These are phyloP conservation scores for Saitozyma sp. DNA, from an alignment of 768 basidiomycete species.

Conservation along the genomic window DNA sequence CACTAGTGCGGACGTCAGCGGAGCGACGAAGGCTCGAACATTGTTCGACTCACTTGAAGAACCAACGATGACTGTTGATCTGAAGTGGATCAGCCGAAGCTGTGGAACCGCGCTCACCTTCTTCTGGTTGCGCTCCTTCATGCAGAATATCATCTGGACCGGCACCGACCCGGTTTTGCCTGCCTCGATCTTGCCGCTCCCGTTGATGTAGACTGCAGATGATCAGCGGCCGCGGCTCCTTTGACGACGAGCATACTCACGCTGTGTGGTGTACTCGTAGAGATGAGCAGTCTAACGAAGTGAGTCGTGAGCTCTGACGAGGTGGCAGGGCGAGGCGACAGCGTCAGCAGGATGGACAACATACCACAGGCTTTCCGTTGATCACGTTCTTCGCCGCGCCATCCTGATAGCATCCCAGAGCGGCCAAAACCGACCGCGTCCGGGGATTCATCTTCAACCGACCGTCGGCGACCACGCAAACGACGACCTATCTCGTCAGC, in stretches of 20 bases:
- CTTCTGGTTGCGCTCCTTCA: constrained; percentile 69
- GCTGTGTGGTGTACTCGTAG: constrained; percentile 70
- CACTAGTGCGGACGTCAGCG: constrained; percentile 23
- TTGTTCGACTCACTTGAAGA: constrained; percentile 65
- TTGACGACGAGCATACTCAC: constrained; percentile 52
- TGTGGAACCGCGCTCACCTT: constrained; percentile 48
- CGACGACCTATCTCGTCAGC: constrained; percentile 62
- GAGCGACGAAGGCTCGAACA: background rate
- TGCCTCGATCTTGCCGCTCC: constrained; percentile 70
- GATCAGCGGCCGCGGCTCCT: constrained; percentile 6
- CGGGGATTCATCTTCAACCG: constrained; percentile 75
- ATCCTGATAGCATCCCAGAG: constrained; percentile 93
- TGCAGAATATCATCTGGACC: constrained; percentile 83
- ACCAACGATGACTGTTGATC: constrained; percentile 90
- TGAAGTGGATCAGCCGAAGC: constrained; percentile 45
- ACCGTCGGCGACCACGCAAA: constrained; percentile 87
- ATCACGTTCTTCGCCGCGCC: constrained; percentile 64
- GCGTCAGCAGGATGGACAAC: constrained; percentile 11
- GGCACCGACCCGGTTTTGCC: constrained; percentile 71
- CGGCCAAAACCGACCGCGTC: constrained; percentile 67
- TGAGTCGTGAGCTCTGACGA: constrained; percentile 4
- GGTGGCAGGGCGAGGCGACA: background rate
- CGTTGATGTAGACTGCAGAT: constrained; percentile 70
- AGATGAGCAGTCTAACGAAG: constrained; percentile 36
- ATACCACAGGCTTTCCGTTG: constrained; percentile 70